phyloP scores from a whole-genome alignment of 352 stramenopile species.

The Phytophthora sp. region DNA sequence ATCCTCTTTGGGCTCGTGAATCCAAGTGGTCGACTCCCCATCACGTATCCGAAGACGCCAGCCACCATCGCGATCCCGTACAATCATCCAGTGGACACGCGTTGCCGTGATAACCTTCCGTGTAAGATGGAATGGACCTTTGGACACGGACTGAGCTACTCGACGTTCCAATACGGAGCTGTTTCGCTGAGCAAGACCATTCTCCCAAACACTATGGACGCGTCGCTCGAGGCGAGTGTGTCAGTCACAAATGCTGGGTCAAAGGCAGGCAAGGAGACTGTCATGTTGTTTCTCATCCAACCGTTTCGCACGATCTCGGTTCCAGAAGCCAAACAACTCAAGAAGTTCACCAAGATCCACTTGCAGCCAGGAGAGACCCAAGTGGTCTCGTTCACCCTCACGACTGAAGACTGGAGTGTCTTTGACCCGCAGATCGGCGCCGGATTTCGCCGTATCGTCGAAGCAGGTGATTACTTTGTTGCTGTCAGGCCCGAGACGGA shows the following conservation, averaged over 20 bases:
- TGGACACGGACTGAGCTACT: constrained; percentile 72
- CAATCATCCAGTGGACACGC: constrained; percentile 63
- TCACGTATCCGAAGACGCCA: constrained; percentile 83
- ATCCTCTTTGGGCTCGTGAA: constrained; percentile 83
- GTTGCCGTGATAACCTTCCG: constrained; percentile 43
- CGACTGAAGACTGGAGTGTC: constrained; percentile 59
- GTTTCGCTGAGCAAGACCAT: constrained; percentile 49
- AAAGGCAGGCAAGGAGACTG: constrained; percentile 68
- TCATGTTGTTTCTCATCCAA: constrained; percentile 84
- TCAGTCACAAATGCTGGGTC: constrained; percentile 74
- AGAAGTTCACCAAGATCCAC: constrained; percentile 81
- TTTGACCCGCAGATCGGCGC: constrained; percentile 62
- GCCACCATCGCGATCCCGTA: constrained; percentile 70
- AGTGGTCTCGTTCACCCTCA: constrained; percentile 51
- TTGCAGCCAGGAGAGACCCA: constrained; percentile 51
- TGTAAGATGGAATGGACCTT: constrained; percentile 76
- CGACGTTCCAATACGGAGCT: constrained; percentile 57
- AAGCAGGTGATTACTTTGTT: constrained; percentile 71
- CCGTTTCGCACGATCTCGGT: constrained; percentile 63
- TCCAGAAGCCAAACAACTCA: constrained; percentile 81
- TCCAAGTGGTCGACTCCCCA: constrained; percentile 81
- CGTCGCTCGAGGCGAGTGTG: constrained; percentile 51
- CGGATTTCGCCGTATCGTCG: constrained; percentile 58
- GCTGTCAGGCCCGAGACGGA: constrained; percentile 73
- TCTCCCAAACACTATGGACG: constrained; percentile 28